phyloP scores from a whole-genome alignment of 2,329 filamentous ascomycete genomes.

The Lasiodiplodia sp. region DNA sequence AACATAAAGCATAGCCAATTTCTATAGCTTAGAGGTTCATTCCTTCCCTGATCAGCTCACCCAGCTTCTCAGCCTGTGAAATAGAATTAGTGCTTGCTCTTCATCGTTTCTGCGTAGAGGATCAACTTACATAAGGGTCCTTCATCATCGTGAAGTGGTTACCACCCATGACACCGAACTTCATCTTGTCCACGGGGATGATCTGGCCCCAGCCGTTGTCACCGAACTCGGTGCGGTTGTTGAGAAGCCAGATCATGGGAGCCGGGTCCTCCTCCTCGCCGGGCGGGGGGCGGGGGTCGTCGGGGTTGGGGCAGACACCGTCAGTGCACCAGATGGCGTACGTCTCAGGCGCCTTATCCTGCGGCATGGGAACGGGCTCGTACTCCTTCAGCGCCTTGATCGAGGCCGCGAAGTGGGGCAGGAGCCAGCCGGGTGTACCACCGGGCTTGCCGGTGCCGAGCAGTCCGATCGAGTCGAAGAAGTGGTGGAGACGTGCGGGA shows the following conservation, averaged over 20 bases:
- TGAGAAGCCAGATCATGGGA: conserved; percentile 70
- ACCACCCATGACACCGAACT: conserved; percentile 71
- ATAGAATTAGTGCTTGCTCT: conserved; percentile 37
- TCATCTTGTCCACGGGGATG: conserved; percentile 67
- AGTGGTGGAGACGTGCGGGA: conserved; percentile 68
- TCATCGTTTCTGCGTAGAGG: not conserved
- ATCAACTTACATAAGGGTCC: conserved; percentile 57
- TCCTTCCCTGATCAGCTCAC: conserved; percentile 55
- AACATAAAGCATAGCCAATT: not conserved
- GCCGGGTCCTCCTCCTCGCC: conserved; percentile 62
- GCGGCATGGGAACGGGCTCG: conserved; percentile 68
- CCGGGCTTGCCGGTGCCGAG: conserved; percentile 67
- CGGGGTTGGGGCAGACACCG: conserved; percentile 72
- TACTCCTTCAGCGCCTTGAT: conserved; percentile 74
- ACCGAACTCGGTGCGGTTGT: conserved; percentile 75
- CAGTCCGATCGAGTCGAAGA: conserved; percentile 75
- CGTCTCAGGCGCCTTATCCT: conserved; percentile 66
- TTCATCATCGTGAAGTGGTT: conserved; percentile 83
- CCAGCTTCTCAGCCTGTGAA: conserved; percentile 46
- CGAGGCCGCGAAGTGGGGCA: conserved; percentile 75
- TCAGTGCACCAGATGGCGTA: conserved; percentile 76
- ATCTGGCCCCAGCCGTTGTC: conserved; percentile 75
- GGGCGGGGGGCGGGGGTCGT: conserved; percentile 71
- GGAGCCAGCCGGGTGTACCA: conserved; percentile 75
- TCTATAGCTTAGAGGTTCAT: conserved; percentile 38